These are phyloP conservation scores for Leccinum pseudoinsigne DNA, from an alignment of 1,284 basidiomycete species.

Conservation along the genomic window DNA sequence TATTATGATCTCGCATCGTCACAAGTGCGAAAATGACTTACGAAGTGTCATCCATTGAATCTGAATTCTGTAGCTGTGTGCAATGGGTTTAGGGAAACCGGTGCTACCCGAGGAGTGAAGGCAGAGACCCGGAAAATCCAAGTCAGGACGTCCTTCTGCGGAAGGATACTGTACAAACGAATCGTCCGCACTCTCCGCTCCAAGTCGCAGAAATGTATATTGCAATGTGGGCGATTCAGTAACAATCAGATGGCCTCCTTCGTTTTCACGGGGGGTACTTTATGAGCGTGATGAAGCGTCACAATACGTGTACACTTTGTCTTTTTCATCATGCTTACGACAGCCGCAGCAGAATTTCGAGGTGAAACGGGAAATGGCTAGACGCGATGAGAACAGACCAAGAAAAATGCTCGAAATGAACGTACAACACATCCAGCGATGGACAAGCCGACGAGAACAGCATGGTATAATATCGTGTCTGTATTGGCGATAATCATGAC, in stretches of 20 bases:
- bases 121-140: slow-evolving; percentile 26
- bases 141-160: slow-evolving; percentile 7
- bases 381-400: background rate
- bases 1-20: no score
- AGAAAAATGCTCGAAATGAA: background rate
- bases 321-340: slow-evolving; percentile 25
- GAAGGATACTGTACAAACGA: slow-evolving; percentile 32
- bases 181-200: slow-evolving; percentile 26
- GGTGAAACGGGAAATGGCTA: background rate
- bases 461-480: background rate
- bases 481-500: background rate
- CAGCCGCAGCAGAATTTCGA: background rate
- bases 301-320: slow-evolving; percentile 32
- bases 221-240: slow-evolving; percentile 32
- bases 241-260: slow-evolving; percentile 5
- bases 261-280: slow-evolving; percentile 3
- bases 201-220: slow-evolving; percentile 34
- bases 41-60: no score
- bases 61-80: slow-evolving; percentile 11
- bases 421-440: background rate
- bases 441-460: background rate
- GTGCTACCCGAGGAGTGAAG: slow-evolving; percentile 41
- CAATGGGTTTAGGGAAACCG: slow-evolving; percentile 35
- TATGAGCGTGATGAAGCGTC: slow-evolving; percentile 29
- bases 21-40: no score